Percentiles rank a stretch among this genome's conserved stretches.
Evolutionary conservation across 164 flowering plant genomes (phyloP).

Genomic region (Macadamia integrifolia): DNA sequence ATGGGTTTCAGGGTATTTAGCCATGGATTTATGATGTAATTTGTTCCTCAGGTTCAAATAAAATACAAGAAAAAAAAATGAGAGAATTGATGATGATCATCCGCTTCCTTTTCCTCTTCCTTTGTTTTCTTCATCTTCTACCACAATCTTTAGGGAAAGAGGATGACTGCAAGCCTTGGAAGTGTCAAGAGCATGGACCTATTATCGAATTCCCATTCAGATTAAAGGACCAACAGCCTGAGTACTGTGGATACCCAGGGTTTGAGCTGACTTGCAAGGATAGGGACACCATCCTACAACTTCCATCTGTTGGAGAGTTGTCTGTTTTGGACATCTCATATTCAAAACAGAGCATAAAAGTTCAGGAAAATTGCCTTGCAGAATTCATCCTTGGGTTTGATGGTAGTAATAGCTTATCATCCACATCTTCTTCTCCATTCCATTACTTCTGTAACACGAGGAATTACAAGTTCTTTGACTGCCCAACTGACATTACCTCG

Average conservation of each 20-base stretch:
- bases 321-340: neutral
- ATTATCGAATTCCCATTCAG: slow-evolving; percentile 24
- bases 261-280: slow-evolving; percentile 19
- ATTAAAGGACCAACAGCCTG: slow-evolving; percentile 7
- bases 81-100: too few relatives aligned
- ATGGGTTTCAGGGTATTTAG: too few relatives aligned
- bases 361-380: neutral
- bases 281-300: slow-evolving; percentile 11
- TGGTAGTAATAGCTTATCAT: too few relatives aligned
- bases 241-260: slow-evolving; percentile 22
- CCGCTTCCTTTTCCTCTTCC: too few relatives aligned
- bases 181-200: slow-evolving; percentile 12
- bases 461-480: neutral
- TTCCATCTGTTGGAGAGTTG: slow-evolving; percentile 8
- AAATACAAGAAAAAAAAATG: too few relatives aligned
- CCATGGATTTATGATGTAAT: too few relatives aligned
- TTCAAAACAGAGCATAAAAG: neutral
- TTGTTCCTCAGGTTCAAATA: too few relatives aligned
- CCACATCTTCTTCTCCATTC: slow-evolving; percentile 1
- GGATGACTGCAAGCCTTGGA: too few relatives aligned
- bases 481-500: neutral
- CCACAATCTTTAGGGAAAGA: too few relatives aligned
- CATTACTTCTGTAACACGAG: too few relatives aligned
- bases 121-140: too few relatives aligned
- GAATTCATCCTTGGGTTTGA: neutral